phyloP scores from a whole-genome alignment of 2,329 filamentous ascomycete genomes.

The Rutstroemia sydowiana region DNA sequence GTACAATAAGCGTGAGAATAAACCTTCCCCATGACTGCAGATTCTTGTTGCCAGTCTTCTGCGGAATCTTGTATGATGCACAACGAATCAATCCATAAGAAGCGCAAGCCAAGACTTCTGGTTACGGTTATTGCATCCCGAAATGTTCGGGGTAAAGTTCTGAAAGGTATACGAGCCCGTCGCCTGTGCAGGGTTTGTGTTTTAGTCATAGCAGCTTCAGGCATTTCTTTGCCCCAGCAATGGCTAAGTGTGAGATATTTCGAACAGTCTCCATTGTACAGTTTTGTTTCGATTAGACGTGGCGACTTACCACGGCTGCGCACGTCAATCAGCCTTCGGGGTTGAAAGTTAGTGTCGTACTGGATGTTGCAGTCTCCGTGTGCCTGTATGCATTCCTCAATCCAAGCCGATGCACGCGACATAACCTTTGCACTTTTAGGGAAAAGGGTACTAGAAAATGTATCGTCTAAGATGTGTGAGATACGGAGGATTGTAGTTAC shows the following conservation, averaged over 20 bases:
- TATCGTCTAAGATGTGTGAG: constrained; percentile 7
- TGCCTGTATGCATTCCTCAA: constrained; percentile 6
- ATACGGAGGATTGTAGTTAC: neutral
- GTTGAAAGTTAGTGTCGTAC: constrained; percentile 12
- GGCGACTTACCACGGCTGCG: constrained; percentile 3
- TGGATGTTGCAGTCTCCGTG: constrained; percentile 10
- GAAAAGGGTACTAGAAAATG: constrained; percentile 5
- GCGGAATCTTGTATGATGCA: constrained; percentile 7
- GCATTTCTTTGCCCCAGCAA: constrained; percentile 10
- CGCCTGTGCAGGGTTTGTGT: constrained; percentile 4
- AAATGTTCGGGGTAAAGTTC: constrained; percentile 1
- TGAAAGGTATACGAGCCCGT: constrained; percentile 5
- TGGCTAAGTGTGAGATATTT: constrained; percentile 11
- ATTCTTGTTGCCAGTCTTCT: constrained; percentile 17
- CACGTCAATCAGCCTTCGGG: constrained; percentile 15
- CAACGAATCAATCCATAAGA: constrained; percentile 7
- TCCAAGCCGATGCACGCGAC: constrained; percentile 11
- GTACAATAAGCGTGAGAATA: constrained; percentile 13
- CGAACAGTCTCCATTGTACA: neutral
- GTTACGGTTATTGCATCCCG: constrained; percentile 6
- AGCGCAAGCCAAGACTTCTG: constrained; percentile 2
- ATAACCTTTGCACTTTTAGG: constrained; percentile 4
- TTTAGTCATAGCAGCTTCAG: constrained; percentile 8
- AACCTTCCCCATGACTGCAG: constrained; percentile 14
- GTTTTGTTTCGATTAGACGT: constrained; percentile 4